These are phyloP conservation scores for Stropharia rugosoannulata DNA, from an alignment of 768 basidiomycete genomes.

Conservation along the genomic window DNA sequence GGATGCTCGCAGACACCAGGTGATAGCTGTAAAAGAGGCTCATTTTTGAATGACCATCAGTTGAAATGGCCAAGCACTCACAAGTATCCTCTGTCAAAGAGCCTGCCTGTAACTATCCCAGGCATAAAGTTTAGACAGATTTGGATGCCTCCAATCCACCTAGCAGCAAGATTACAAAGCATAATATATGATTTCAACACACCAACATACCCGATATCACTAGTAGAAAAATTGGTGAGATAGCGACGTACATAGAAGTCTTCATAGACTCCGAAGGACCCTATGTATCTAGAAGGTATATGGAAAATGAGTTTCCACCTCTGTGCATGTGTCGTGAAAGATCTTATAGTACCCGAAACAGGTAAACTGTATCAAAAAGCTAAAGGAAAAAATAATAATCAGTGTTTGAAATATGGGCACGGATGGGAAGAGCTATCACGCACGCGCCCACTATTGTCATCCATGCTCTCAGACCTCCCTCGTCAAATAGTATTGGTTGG, in stretches of 20 bases:
- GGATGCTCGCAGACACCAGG: neutral
- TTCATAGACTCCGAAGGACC: conserved; percentile 24
- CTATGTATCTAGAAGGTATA: conserved; percentile 17
- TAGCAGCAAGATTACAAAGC: neutral
- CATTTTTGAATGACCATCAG: too few species aligned
- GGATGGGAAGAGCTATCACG: neutral
- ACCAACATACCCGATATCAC: conserved; percentile 21
- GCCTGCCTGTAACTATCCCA: conserved; percentile 43
- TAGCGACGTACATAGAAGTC: conserved; percentile 26
- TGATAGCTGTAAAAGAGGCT: neutral
- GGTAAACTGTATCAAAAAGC: conserved; percentile 5
- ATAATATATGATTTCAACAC: too few species aligned
- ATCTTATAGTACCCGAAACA: neutral
- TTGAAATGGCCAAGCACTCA: neutral
- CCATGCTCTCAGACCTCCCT: conserved; percentile 6
- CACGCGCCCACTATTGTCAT: conserved; percentile 4
- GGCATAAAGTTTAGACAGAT: conserved; percentile 47
- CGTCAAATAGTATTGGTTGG: neutral
- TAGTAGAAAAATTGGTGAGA: conserved; percentile 17
- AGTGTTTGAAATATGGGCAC: neutral
- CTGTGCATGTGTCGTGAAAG: neutral
- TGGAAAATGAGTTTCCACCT: neutral
- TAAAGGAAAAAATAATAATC: neutral
- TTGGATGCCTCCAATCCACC: conserved; percentile 42
- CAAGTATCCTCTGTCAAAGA: conserved; percentile 11